Evolutionary conservation across 164 flowering plant species (phyloP), one percentile per base, ranked within the genome.

Genomic region (Santalum album): DNA sequence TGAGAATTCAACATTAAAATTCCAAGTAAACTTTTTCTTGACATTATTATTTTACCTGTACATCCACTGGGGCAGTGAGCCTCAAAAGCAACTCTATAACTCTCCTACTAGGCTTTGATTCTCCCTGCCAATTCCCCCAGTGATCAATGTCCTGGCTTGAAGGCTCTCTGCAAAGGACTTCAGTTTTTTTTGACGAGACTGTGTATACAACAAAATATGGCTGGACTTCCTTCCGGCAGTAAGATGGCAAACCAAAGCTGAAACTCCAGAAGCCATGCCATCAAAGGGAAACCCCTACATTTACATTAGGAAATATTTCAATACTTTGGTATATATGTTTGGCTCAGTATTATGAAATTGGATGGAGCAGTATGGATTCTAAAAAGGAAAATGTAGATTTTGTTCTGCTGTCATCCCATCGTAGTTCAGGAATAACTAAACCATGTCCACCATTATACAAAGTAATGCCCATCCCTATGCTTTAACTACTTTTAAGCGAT

Each of bases 221-320:
- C 84, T 10, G 96, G 87, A 73, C 95, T 80, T 65, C n/a, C n/a
- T n/a, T n/a, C 97, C 97, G 40, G 96, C 95, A 54, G 97, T 96
- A 69, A 90, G 95, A 75, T 87, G 65, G 25, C 87, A 75, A 64
- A 84, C 80, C 70, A 90, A 56, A 43, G 96, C 86, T 55, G 72
- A 81, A 51, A 94, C 86, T 52, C 99, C 99, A 49, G 95, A 82
- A 62, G 95, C 92, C 81, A 87, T 60, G 38, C 96, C 92, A 54
- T 94, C 95, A 64, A 85, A 82, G 32, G 99, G 99, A 75, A 76
- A 94, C 18, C 69, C 92, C 97, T 90, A 52, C 56, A 69, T 25
- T 54, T 59, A 40, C 7, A 38, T 45, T 20, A 42, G 7, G 1
- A 23, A 50, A 0, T 57, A 46, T 44, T 25, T 43, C 21, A 57